Evolutionary conservation across 768 basidiomycete genomes (phyloP).

Genomic region (Rhizopogon rudus): DNA sequence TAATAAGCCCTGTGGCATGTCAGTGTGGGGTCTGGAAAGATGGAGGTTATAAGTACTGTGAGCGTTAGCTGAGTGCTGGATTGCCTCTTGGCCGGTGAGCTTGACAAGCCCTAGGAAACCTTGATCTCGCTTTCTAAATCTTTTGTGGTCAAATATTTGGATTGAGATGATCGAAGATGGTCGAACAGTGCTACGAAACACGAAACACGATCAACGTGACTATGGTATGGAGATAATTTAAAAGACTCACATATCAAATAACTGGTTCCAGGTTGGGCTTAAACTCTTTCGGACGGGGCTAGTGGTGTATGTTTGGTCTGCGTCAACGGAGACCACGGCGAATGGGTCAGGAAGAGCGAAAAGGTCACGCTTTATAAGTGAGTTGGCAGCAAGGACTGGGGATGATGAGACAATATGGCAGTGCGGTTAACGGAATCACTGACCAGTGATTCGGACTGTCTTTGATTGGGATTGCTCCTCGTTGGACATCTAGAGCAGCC

Average conservation of each 20-base stretch:
- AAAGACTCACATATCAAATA: constrained; percentile 72
- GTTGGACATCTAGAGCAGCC: constrained; percentile 1
- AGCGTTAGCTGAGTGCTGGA: constrained; percentile 41
- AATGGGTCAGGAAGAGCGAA: constrained; percentile 85
- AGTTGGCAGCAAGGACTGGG: constrained; percentile 71
- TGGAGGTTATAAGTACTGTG: constrained; percentile 32
- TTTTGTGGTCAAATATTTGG: constrained; percentile 88
- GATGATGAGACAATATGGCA: neutral
- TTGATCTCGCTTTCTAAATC: constrained; percentile 85
- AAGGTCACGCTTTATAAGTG: constrained; percentile 71
- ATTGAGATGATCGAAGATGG: constrained; percentile 74
- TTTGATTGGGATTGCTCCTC: neutral
- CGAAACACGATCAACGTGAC: neutral
- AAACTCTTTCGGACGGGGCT: constrained; percentile 63
- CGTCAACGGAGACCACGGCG: constrained; percentile 83
- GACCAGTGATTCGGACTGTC: neutral
- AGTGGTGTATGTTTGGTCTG: constrained; percentile 77
- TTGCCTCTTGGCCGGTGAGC: constrained; percentile 49
- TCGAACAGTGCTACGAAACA: constrained; percentile 50
- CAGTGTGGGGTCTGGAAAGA: neutral
- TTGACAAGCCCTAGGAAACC: constrained; percentile 62
- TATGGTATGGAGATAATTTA: constrained; percentile 7
- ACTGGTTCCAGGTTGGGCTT: constrained; percentile 79
- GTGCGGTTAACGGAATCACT: neutral
- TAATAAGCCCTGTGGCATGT: constrained; percentile 52